These are phyloP conservation scores for Spongospora subterranea DNA, from an alignment of 208 protist genomes.

Conservation along the genomic window DNA sequence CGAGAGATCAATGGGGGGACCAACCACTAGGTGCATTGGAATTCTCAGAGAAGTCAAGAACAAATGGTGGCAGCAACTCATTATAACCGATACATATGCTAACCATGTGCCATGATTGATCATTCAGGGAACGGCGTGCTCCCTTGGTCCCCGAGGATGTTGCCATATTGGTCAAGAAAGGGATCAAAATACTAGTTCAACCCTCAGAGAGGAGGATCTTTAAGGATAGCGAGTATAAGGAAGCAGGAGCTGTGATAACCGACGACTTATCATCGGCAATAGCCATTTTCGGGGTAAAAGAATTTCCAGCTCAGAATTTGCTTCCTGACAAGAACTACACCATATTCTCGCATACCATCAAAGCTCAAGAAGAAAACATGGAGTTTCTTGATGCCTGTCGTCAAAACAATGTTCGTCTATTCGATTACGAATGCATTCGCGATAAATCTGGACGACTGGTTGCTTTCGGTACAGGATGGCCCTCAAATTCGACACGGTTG, in stretches of 20 bases:
- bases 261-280: conserved; percentile 36
- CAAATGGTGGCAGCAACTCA: conserved; percentile 27
- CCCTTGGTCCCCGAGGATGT: conserved; percentile 21
- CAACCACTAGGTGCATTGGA: no score
- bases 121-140: conserved; percentile 27
- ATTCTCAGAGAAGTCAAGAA: conserved; percentile 59
- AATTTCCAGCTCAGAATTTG: conserved; percentile 35
- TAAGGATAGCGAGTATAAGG: conserved; percentile 52
- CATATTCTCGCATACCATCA: conserved; percentile 57
- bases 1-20: no score
- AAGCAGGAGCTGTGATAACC: conserved; percentile 33
- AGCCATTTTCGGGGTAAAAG: conserved; percentile 50
- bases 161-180: background rate
- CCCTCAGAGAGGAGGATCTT: conserved; percentile 52
- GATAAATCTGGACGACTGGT: background rate
- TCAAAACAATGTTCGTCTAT: conserved; percentile 19
- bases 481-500: background rate
- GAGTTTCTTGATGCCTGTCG: conserved; percentile 45
- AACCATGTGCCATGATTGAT: background rate
- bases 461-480: conserved; percentile 29
- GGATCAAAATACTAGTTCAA: conserved; percentile 46
- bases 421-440: conserved; percentile 61
- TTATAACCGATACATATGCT: background rate
- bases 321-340: conserved; percentile 30
- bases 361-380: conserved; percentile 57